These are phyloP conservation scores for Limnanthes douglasii DNA, from an alignment of 345 rosid species.

Conservation along the genomic window DNA sequence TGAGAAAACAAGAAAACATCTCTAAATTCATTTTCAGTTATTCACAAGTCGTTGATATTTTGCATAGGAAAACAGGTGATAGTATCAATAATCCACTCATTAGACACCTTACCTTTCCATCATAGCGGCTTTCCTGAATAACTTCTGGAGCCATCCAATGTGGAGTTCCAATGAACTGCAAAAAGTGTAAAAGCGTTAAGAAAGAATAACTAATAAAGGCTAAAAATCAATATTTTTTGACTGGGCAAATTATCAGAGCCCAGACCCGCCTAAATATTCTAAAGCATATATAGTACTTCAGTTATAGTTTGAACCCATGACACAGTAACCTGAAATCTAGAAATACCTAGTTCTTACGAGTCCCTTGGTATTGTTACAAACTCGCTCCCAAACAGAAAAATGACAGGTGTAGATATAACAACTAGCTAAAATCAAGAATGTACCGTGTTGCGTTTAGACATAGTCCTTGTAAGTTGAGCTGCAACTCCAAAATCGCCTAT, in stretches of 20 bases:
- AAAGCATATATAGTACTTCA: no score
- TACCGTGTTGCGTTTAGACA: constrained; percentile 99
- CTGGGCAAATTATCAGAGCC: constrained; percentile 4
- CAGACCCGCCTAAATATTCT: constrained; percentile 2
- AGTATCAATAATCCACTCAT: no score
- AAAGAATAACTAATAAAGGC: no score
- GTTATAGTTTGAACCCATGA: no score
- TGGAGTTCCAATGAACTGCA: constrained; percentile 96
- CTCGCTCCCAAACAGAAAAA: constrained; percentile 2
- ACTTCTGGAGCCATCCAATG: constrained; percentile 99
- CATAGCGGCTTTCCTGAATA: constrained; percentile 97
- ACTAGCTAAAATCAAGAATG: constrained; percentile 1
- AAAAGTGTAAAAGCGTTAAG: constrained; percentile 2
- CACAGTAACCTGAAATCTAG: no score
- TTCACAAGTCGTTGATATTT: no score
- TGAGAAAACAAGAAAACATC: no score
- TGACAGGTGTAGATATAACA: constrained; percentile 8
- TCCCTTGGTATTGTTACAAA: not conserved
- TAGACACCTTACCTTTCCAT: constrained; percentile 76
- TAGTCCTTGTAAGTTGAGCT: constrained; percentile 95
- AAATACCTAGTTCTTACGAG: no score
- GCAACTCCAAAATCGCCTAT: constrained; percentile 99
- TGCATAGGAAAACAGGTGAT: no score
- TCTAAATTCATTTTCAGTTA: no score
- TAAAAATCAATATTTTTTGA: no score